Evolutionary conservation across 805 yeast genomes (phyloP).

Genomic region (Ogataea philodendri): DNA sequence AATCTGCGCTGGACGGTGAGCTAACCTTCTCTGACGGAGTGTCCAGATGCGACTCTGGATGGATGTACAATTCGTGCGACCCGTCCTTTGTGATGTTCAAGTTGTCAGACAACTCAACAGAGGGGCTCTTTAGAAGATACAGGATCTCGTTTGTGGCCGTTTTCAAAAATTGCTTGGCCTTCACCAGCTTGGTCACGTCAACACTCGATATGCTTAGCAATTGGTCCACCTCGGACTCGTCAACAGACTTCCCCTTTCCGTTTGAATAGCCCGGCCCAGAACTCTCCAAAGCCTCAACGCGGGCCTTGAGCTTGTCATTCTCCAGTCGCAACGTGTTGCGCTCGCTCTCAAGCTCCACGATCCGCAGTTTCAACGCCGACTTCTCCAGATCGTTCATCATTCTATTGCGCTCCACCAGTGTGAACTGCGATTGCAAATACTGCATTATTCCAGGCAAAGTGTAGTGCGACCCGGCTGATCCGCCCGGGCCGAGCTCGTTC

Average conservation of each 20-base stretch:
- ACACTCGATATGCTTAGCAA: conserved; percentile 23
- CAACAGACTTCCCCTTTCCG: conserved; percentile 2
- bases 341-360: conserved; percentile 52
- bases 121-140: conserved; percentile 35
- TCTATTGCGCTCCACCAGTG: conserved; percentile 42
- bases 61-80: conserved; percentile 17
- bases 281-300: conserved; percentile 40
- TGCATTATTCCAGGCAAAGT: conserved; percentile 61
- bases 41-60: conserved; percentile 7
- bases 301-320: conserved; percentile 41
- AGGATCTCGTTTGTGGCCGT: conserved; percentile 38
- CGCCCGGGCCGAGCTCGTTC: conserved; percentile 1
- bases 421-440: conserved; percentile 57
- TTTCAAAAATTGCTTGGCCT: conserved; percentile 35
- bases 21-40: conserved; percentile 4
- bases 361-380: conserved; percentile 47
- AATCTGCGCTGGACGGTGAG: conserved; percentile 14
- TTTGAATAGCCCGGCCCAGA: conserved; percentile 26
- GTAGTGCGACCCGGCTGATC: conserved; percentile 24
- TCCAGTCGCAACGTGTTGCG: conserved; percentile 42
- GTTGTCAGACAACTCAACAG: conserved; percentile 32
- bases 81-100: conserved; percentile 23
- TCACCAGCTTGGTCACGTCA: conserved; percentile 30
- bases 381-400: conserved; percentile 54
- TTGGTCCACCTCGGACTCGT: conserved; percentile 12